Base-by-base conservation (phyloP, 2,329 filamentous ascomycete species). In the Fusarium pseudocircinatum region DNA sequence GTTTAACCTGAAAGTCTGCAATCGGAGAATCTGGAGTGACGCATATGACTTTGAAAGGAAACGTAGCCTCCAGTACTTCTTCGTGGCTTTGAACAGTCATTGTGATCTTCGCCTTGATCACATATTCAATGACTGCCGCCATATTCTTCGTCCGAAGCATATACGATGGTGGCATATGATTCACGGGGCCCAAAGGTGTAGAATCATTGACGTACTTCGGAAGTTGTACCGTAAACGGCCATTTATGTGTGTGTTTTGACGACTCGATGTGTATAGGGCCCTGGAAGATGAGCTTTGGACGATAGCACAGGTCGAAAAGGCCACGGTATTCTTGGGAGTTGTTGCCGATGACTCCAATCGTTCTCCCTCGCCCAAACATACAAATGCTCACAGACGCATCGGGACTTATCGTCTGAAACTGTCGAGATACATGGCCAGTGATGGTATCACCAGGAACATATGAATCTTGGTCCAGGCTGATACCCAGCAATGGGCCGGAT, bases 51-150 rank as follows among this genome's bases (percentile, higher is more conserved):
- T 20, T 67, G 14, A 83, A 22, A 0, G 80, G 81, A 3, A 79
- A 43, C 0, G 40, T 68, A 3, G 75, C 81, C 7, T 65, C 40
- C 2, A 50, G 14, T 2, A n/a, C 50, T 14, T 74, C 52, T 8
- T 14, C 47, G 4, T 16, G 30, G 3, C 37, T 57, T 6, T 57
- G 32, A 0, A 36, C 50, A 2, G 59, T 69, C 43, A 69, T 71
- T 9, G n/a, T 57, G 5, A 83, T 40, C 4, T 70, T 66, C 0
- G 82, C 81, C 37, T 80, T 63, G 4, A 85, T 64, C 16, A 74
- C 78, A 46, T 84, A 84, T 49, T 85, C 81, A 13, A 77, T 37
- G 4, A 67, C 75, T 0, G 50, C 72, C 1, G 65, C 59, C 10
- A 28, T 53, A 1, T 24, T 20, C 14, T 46, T 37, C 1, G 26